Conservation (phyloP, 2,329 filamentous ascomycete species). For the Hymenoscyphus repandus region DNA sequence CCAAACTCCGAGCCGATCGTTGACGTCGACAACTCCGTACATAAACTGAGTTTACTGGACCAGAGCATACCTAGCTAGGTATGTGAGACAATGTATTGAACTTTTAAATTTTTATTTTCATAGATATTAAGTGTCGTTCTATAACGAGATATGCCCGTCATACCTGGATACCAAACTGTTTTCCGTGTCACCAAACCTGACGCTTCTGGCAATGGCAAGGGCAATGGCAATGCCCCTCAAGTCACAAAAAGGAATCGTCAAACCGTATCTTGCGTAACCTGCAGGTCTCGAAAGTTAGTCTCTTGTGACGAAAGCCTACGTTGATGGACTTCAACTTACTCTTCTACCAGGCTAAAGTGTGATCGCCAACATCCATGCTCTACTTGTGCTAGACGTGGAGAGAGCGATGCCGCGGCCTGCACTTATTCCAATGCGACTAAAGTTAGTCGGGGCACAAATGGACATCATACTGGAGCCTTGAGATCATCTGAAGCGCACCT, state of each 20-base stretch:
- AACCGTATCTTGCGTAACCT: conserved; percentile 9
- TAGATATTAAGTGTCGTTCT: background rate
- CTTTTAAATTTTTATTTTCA: background rate
- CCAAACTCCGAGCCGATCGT: too few relatives aligned
- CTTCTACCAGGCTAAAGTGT: conserved; percentile 7
- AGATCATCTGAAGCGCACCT: conserved; percentile 10
- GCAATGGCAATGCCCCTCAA: background rate
- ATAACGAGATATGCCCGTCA: conserved; percentile 2
- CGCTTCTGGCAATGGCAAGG: background rate
- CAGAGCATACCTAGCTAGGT: background rate
- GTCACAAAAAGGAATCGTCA: conserved; percentile 10
- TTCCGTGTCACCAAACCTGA: conserved; percentile 9
- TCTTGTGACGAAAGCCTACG: background rate
- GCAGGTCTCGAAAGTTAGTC: conserved; percentile 10
- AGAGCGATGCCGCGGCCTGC: conserved; percentile 6
- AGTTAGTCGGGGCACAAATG: background rate
- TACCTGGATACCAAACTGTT: conserved; percentile 9
- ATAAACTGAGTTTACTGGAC: too few relatives aligned
- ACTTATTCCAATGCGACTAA: background rate
- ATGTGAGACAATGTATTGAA: background rate
- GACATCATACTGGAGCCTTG: background rate
- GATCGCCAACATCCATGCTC: conserved; percentile 11
- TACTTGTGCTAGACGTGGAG: conserved; percentile 6
- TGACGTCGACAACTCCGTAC: too few relatives aligned
- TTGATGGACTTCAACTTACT: background rate